Evolutionary conservation across 192 early-diverging fungal species (phyloP), one percentile per base, ranked within the genome.

Genomic region (Chytriomyces confervae): DNA sequence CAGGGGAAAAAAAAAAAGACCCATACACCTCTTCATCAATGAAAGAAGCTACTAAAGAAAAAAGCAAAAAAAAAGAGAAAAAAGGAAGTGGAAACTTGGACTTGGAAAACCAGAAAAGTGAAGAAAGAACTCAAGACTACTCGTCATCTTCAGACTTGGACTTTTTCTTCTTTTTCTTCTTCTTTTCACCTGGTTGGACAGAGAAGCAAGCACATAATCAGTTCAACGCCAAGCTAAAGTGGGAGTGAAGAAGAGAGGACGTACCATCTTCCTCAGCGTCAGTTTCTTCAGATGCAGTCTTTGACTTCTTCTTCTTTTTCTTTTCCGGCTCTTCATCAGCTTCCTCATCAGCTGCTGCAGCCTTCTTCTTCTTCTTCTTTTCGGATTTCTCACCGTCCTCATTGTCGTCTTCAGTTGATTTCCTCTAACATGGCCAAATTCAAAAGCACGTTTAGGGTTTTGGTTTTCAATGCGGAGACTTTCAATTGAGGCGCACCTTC

Each of bases 131-230:
- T n/a, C 53, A 57, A 57, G 20, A 57, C 20, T 20, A 57, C 53
- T 57, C 53, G 5, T 57, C 53, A 2, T 57, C 53, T 20, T 57
- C 53, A 13, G 53, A 57, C 53, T 57, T 57, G 20, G 53, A 13
- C 46, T 64, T 11, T 73, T 80, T 80, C 75, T 80, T 80, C 50
- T 67, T 47, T 72, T 82, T 82, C 72, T 82, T 82, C 76, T 82
- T 79, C 72, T 82, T 82, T 5, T 57, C 53, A 13, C 53, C 53
- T 57, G 53, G 16, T 13, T 36, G 4, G 36, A 36, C 36, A 36
- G 36, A 36, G 36, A 36, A 36, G 36, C 36, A 36, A 36, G 36
- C 36, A 36, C 36, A 36, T 1, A 2, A 36, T 36, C 36, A 36
- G 36, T 36, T 36, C 36, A 36, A 36, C 36, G 36, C 36, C 36